Evolutionary conservation across 2,329 filamentous ascomycete genomes (phyloP), one percentile per base, ranked within the genome.

Genomic region (Rhytidhysteron rufulum): DNA sequence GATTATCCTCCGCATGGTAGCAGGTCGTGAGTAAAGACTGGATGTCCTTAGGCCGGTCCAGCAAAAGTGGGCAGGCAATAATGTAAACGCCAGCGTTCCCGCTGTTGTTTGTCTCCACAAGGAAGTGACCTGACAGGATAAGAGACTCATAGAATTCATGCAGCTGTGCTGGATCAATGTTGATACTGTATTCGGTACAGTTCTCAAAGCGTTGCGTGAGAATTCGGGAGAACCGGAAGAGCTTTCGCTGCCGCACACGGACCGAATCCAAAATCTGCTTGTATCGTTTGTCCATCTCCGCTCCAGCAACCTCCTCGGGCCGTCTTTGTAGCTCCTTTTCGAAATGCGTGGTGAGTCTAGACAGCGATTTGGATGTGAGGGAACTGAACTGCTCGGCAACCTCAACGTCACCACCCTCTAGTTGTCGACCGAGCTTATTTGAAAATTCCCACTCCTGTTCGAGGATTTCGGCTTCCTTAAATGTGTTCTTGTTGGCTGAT

Each of bases 371-470:
- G 58, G 88, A 90, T 1, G 93, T 97, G 47, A 98, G 75, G 19
- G 88, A 88, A 63, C 80, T 78, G 65, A 98, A 98, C 62, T 98
- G 93, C 70, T 97, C 93, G 2, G 93, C 93, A 31, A 97, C 93
- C 68, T 97, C 91, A 30, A 97, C 86, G 62, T 97, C 89, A 47
- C 93, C 94, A 21, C 88, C 86, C 53, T 94, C 84, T n/a, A 98
- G 77, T 61, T 93, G 86, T 35, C 87, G 81, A 19, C 91, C 93
- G 41, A 98, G 88, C 54, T 90, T 83, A 57, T 97, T 97, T 39
- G 87, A 94, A 58, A 97, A 97, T 42, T 89, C 88, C 93, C 93
- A 98, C 67, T 98, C 93, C 57, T 95, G 89, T 61, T 96, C 94
- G 34, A 98, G 71, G 49, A 98, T 85, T 72, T 98, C 93, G 5